Conservation (phyloP, 2,329 filamentous ascomycete genomes). For the Fusarium globosum region DNA sequence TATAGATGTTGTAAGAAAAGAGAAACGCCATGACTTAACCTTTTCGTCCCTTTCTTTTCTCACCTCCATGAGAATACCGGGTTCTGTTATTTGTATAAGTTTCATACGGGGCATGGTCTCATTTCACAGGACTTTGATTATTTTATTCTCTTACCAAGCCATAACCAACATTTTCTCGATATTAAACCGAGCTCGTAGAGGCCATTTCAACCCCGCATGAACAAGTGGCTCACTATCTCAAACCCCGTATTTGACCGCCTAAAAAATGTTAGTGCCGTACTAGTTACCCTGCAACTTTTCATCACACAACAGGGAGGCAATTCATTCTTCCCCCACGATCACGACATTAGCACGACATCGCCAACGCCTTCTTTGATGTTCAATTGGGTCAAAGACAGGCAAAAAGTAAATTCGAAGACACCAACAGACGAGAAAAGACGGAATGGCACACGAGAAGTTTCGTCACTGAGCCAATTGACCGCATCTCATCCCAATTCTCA, state of each 20-base stretch:
- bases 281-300: slow-evolving; percentile 5
- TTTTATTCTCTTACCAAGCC: background rate
- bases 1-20: background rate
- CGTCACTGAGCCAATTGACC: slow-evolving; percentile 6
- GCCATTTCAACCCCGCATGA: slow-evolving; percentile 38
- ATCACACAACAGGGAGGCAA: slow-evolving; percentile 42
- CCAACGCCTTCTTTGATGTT: slow-evolving; percentile 27
- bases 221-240: slow-evolving; percentile 29
- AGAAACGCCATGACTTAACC: background rate
- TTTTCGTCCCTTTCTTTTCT: background rate
- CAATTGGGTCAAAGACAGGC: slow-evolving; percentile 20
- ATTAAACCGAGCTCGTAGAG: slow-evolving; percentile 3
- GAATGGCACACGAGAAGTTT: background rate
- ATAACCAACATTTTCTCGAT: background rate
- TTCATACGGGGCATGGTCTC: too few relatives aligned
- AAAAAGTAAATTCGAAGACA: background rate
- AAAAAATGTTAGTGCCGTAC: slow-evolving; percentile 32
- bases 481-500: slow-evolving; percentile 11
- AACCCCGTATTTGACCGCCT: background rate
- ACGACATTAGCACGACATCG: slow-evolving; percentile 45
- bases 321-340: slow-evolving; percentile 40
- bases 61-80: background rate
- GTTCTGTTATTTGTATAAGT: background rate
- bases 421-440: slow-evolving; percentile 2
- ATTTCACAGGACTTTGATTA: too few relatives aligned